Conservation (phyloP, 495 filamentous ascomycete species). For the Jackrogersella minutella region DNA sequence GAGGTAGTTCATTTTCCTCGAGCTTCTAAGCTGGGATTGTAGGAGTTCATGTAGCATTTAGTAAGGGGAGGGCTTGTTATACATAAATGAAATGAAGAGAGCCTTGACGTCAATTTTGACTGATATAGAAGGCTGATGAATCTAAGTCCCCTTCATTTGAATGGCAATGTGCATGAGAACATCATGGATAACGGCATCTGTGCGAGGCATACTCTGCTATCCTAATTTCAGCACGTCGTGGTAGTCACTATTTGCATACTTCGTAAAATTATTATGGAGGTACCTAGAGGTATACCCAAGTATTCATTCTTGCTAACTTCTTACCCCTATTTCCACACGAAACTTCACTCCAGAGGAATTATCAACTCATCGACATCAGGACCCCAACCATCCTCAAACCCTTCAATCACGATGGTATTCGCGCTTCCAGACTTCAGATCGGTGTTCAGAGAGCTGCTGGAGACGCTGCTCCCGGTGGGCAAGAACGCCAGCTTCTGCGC, state of each 20-base stretch:
- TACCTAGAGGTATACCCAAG: too few species aligned
- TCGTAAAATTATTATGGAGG: not conserved
- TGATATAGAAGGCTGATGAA: not conserved
- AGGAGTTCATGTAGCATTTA: constrained; percentile 17
- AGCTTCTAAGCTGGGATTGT: constrained; percentile 13
- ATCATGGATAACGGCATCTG: not conserved
- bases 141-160: not conserved
- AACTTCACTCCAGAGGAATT: constrained; percentile 52
- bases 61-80: constrained; percentile 11
- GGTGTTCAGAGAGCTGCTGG: constrained; percentile 49
- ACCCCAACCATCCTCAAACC: constrained; percentile 56
- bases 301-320: not conserved
- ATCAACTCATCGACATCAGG: constrained; percentile 66
- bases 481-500: constrained; percentile 59
- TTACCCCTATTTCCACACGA: not conserved
- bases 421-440: constrained; percentile 50
- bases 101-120: constrained; percentile 17
- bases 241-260: not conserved
- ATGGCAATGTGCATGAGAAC: not conserved
- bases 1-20: constrained; percentile 19
- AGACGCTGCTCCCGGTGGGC: constrained; percentile 49
- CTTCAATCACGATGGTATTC: constrained; percentile 60
- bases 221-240: not conserved
- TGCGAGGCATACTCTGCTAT: not conserved
- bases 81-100: constrained; percentile 33